phyloP scores from a whole-genome alignment of 108 stramenopile genomes.

The Aurantiochytrium sp. region DNA sequence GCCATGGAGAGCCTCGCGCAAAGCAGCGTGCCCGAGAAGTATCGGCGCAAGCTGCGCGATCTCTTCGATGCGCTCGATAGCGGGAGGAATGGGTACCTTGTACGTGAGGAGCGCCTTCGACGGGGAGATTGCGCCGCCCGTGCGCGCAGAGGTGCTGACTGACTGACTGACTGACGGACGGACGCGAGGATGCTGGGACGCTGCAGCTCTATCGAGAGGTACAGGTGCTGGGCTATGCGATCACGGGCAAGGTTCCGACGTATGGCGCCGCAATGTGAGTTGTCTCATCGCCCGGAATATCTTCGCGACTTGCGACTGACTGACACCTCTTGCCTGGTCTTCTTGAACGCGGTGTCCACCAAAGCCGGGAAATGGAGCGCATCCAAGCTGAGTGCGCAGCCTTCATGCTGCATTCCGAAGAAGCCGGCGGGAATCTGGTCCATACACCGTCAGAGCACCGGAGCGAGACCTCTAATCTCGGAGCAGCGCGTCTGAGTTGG shows the following conservation, averaged over 20 bases:
- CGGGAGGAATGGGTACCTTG: background rate
- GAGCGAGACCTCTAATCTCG: background rate
- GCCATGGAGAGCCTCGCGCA: background rate
- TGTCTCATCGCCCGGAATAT: too few relatives aligned
- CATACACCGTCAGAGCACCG: too few relatives aligned
- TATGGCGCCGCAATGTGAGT: background rate
- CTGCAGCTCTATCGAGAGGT: background rate
- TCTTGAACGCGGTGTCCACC: too few relatives aligned
- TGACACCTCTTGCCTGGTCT: too few relatives aligned
- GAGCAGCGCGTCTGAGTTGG: background rate
- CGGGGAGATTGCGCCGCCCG: too few relatives aligned
- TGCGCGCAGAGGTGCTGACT: too few relatives aligned
- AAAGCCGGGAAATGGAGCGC: background rate
- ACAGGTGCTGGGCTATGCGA: background rate
- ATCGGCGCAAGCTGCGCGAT: background rate
- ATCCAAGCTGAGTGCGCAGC: background rate
- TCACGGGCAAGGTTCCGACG: background rate
- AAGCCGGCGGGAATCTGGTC: too few relatives aligned
- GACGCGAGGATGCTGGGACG: background rate
- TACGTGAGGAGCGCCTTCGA: too few relatives aligned
- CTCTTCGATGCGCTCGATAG: background rate
- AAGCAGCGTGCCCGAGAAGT: background rate
- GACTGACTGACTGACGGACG: background rate
- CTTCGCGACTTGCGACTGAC: too few relatives aligned
- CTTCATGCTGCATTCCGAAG: too few relatives aligned